Conservation (phyloP, 2,329 filamentous ascomycete genomes). For the Alternaria arborescens region DNA sequence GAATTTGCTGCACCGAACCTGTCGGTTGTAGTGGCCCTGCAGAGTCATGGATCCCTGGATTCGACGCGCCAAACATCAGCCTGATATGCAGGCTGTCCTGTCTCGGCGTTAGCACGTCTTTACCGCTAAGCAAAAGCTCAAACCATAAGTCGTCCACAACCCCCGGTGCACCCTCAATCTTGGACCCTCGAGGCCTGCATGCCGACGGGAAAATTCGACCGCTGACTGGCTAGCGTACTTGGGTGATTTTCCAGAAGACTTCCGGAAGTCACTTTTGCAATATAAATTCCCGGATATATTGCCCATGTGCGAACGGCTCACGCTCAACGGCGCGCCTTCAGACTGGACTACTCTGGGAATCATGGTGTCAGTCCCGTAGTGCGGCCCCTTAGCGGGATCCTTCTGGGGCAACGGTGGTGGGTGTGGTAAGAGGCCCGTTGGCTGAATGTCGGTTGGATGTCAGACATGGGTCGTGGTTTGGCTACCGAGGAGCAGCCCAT, state of each 20-base stretch:
- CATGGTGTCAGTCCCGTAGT: constrained; percentile 37
- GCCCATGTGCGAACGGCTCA: constrained; percentile 24
- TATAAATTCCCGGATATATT: constrained; percentile 33
- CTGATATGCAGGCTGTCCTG: constrained; percentile 44
- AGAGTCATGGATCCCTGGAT: constrained; percentile 35
- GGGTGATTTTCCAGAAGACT: constrained; percentile 28
- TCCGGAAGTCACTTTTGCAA: constrained; percentile 25
- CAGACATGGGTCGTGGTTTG: constrained; percentile 37
- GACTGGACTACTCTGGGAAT: constrained; percentile 27
- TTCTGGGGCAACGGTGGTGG: constrained; percentile 14
- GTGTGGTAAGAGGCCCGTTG: constrained; percentile 19
- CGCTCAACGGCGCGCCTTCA: constrained; percentile 27
- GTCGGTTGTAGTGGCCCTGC: constrained; percentile 33
- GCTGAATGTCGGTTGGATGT: constrained; percentile 27
- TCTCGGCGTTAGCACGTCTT: constrained; percentile 31
- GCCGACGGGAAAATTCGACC: constrained; percentile 17
- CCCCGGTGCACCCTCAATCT: constrained; percentile 24
- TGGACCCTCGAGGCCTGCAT: constrained; percentile 20
- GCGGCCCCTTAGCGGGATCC: constrained; percentile 28
- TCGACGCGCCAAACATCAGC: constrained; percentile 34
- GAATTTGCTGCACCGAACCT: constrained; percentile 33
- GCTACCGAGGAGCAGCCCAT: constrained; percentile 39
- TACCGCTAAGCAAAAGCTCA: constrained; percentile 23
- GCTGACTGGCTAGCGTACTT: constrained; percentile 32
- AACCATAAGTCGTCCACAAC: constrained; percentile 21